phyloP scores from a whole-genome alignment of 768 basidiomycete genomes.

The Auriscalpium vulgare region DNA sequence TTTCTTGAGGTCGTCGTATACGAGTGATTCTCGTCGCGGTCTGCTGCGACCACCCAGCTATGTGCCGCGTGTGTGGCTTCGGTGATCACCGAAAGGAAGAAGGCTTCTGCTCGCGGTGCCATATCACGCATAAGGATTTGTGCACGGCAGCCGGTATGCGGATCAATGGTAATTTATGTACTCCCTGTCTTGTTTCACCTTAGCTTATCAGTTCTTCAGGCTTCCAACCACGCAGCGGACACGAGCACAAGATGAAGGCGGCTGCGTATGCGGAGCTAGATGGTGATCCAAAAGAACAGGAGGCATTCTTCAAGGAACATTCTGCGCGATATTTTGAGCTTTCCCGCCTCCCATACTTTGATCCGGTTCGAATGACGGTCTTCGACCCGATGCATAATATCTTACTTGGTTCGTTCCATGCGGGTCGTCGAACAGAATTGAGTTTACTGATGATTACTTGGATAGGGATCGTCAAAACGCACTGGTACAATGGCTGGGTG shows the following conservation, averaged over 20 bases:
- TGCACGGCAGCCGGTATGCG: too few species aligned
- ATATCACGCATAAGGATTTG: too few species aligned
- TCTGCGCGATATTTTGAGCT: constrained; percentile 11
- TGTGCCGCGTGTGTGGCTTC: constrained; percentile 13
- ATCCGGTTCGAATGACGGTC: constrained; percentile 8
- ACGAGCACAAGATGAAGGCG: too few species aligned
- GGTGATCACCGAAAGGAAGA: constrained; percentile 5
- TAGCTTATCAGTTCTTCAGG: too few species aligned
- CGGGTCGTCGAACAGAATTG: not conserved
- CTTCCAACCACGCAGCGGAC: too few species aligned
- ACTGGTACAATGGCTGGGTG: constrained; percentile 21
- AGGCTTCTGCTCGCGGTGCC: constrained; percentile 7
- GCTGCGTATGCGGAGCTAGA: too few species aligned
- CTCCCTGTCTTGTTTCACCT: too few species aligned
- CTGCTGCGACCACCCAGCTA: constrained; percentile 12
- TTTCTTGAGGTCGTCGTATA: not conserved
- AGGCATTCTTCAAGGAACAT: not conserved
- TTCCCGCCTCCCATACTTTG: constrained; percentile 10
- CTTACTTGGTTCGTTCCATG: not conserved
- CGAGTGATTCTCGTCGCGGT: constrained; percentile 2
- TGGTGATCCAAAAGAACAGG: not conserved
- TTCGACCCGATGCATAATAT: constrained; percentile 15
- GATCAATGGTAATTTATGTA: too few species aligned
- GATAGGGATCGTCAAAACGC: constrained; percentile 20
- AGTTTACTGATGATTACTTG: not conserved